Conservation (phyloP, 352 stramenopile genomes). For the Albugo laibachii region DNA sequence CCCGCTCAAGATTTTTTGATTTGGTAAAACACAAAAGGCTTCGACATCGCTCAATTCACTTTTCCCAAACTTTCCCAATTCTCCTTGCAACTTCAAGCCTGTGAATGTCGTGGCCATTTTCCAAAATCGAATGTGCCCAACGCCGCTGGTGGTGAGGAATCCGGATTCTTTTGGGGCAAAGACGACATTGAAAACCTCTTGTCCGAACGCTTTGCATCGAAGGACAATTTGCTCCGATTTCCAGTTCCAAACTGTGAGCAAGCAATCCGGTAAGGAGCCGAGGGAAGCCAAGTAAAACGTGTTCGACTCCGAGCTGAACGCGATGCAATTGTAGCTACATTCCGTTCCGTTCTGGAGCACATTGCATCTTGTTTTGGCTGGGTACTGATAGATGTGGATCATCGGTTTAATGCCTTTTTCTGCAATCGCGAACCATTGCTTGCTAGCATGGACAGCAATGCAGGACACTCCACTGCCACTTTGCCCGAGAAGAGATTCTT, state of each 20-base stretch:
- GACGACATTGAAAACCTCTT: constrained; percentile 84
- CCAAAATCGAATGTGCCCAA: constrained; percentile 91
- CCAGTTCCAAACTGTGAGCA: constrained; percentile 90
- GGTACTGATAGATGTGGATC: constrained; percentile 81
- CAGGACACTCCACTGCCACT: constrained; percentile 40
- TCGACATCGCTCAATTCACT: constrained; percentile 86
- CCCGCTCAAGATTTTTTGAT: constrained; percentile 85
- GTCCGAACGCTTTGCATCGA: constrained; percentile 85
- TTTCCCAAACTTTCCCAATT: constrained; percentile 93
- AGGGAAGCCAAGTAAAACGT: constrained; percentile 71
- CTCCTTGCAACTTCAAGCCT: constrained; percentile 87
- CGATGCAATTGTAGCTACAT: constrained; percentile 45
- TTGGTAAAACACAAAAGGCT: constrained; percentile 85
- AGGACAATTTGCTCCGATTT: constrained; percentile 73
- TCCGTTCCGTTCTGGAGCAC: constrained; percentile 76
- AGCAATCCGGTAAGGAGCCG: constrained; percentile 67
- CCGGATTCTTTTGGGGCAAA: constrained; percentile 80
- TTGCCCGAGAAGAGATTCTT: constrained; percentile 42
- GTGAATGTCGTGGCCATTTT: constrained; percentile 93
- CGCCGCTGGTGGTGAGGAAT: constrained; percentile 81
- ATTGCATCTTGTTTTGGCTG: constrained; percentile 35
- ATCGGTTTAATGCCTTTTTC: constrained; percentile 76
- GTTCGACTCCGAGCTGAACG: constrained; percentile 58
- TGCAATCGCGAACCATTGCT: constrained; percentile 67
- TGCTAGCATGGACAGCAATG: constrained; percentile 46